These are phyloP conservation scores for Ocimum tenuiflorum DNA, from an alignment of 257 asterid species.

Conservation along the genomic window DNA sequence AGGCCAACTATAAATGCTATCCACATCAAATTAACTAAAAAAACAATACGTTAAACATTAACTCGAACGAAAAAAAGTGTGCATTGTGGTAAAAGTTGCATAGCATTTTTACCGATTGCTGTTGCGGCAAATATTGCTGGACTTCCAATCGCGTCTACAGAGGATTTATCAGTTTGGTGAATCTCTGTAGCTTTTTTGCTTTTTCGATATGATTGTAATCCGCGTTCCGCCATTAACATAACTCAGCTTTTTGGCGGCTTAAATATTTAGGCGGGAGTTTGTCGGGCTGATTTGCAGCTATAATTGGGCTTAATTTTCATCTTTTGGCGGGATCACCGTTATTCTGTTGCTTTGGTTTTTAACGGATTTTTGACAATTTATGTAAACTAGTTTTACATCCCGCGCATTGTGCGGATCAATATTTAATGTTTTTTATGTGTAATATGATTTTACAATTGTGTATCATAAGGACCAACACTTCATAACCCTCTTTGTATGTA, in stretches of 20 bases:
- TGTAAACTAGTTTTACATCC: too few relatives aligned
- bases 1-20: background rate
- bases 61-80: background rate
- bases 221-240: conserved; percentile 13
- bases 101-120: conserved; percentile 15
- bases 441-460: too few relatives aligned
- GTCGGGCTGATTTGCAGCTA: background rate
- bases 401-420: too few relatives aligned
- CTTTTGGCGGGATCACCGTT: conserved; percentile 17
- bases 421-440: too few relatives aligned
- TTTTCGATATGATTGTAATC: background rate
- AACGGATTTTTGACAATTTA: too few relatives aligned
- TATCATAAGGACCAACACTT: too few relatives aligned
- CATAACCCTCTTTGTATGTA: too few relatives aligned
- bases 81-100: background rate
- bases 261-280: conserved; percentile 23
- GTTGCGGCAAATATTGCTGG: background rate
- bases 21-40: background rate
- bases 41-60: background rate
- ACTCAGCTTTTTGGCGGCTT: conserved; percentile 10
- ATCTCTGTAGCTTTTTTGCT: background rate
- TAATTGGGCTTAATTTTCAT: background rate
- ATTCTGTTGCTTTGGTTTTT: background rate
- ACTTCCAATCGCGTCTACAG: background rate
- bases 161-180: background rate